A percentile compares a stretch with the other conserved stretches of the same genome.
These are phyloP conservation scores for Camellia lanceoleosa DNA, from an alignment of 148 eudicot species.

Conservation along the genomic window DNA sequence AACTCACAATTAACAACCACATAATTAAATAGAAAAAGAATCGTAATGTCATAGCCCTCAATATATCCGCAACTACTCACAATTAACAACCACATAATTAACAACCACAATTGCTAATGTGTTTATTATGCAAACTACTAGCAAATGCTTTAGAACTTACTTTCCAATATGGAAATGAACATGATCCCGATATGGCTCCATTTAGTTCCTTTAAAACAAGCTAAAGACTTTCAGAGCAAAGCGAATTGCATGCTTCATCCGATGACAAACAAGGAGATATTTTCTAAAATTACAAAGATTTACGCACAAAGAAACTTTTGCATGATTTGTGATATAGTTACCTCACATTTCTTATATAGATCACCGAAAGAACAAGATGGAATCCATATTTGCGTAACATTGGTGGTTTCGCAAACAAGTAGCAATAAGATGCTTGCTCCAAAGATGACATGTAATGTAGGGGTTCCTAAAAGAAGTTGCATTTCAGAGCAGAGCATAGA, in stretches of 20 bases:
- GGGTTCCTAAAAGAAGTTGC: conserved; percentile 55
- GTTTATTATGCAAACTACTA: conserved; percentile 10
- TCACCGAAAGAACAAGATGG: conserved; percentile 97
- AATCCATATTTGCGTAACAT: conserved; percentile 96
- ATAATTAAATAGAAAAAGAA: too few species aligned
- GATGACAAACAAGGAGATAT: conserved; percentile 30
- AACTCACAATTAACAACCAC: too few species aligned
- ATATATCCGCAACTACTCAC: too few species aligned
- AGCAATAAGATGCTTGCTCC: conserved; percentile 98
- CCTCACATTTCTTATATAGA: conserved; percentile 87
- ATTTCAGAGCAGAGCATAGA: conserved; percentile 22
- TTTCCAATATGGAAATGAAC: conserved; percentile 91
- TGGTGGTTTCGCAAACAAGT: conserved; percentile 72
- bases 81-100: too few species aligned
- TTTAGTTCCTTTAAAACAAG: conserved; percentile 72
- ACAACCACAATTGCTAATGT: conserved; percentile 12
- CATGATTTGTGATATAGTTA: conserved; percentile 25
- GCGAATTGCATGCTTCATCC: conserved; percentile 96
- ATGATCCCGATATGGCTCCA: conserved; percentile 92
- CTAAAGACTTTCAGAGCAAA: conserved; percentile 88
- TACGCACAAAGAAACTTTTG: neutral
- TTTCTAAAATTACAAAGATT: conserved; percentile 11
- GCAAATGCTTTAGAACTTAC: conserved; percentile 42
- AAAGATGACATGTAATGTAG: conserved; percentile 88
- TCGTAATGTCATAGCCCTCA: too few species aligned